Conservation (phyloP, 2,329 filamentous ascomycete genomes). For the Tolypocladium capitatum region DNA sequence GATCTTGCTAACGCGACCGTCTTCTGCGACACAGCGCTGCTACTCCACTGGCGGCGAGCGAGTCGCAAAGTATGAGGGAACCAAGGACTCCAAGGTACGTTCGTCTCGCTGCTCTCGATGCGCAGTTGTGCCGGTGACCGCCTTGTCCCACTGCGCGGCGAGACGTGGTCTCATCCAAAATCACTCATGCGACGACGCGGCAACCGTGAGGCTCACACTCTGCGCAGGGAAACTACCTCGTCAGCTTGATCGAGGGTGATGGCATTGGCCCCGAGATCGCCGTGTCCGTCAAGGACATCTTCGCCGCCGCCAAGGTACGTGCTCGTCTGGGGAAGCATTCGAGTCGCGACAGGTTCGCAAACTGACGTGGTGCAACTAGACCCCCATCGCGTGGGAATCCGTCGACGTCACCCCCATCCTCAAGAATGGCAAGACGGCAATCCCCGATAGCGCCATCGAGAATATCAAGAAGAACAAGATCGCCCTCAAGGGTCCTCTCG, state of each 20-base stretch:
- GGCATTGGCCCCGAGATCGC: slow-evolving; percentile 97
- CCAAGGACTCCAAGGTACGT: slow-evolving; percentile 81
- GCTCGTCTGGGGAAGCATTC: slow-evolving; percentile 1
- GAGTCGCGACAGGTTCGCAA: neutral
- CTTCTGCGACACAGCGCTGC: slow-evolving; percentile 37
- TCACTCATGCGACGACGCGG: slow-evolving; percentile 20
- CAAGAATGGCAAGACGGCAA: slow-evolving; percentile 90
- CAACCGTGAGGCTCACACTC: neutral
- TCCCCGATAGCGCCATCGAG: slow-evolving; percentile 82
- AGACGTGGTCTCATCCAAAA: slow-evolving; percentile 16
- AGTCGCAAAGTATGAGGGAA: slow-evolving; percentile 88
- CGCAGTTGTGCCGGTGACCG: neutral
- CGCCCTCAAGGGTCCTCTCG: slow-evolving; percentile 93
- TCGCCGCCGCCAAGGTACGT: slow-evolving; percentile 78
- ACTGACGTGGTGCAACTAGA: slow-evolving; percentile 30
- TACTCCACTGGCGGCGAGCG: slow-evolving; percentile 54
- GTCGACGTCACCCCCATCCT: slow-evolving; percentile 90
- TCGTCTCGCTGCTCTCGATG: slow-evolving; percentile 26
- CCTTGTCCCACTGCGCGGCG: neutral
- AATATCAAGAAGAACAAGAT: slow-evolving; percentile 94
- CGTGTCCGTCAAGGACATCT: slow-evolving; percentile 97
- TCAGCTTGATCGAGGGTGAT: slow-evolving; percentile 96
- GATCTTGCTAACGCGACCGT: slow-evolving; percentile 1
- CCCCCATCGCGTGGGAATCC: slow-evolving; percentile 91
- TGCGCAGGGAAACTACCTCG: slow-evolving; percentile 77